These are phyloP conservation scores for Meyerozyma sp. DNA, from an alignment of 1,139 yeast species.

Conservation along the genomic window DNA sequence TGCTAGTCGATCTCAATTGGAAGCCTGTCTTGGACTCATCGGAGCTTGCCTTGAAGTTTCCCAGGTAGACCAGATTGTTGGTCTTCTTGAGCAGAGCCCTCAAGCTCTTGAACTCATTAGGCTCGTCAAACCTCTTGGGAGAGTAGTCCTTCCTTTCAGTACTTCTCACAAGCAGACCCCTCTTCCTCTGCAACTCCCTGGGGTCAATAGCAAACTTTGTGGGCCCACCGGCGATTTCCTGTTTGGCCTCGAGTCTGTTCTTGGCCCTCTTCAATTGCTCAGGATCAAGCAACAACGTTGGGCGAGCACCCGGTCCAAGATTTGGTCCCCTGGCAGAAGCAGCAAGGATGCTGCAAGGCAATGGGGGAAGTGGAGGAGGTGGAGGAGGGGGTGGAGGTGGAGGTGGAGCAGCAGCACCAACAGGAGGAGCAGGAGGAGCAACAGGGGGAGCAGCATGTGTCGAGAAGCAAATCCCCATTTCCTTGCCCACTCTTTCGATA, in stretches of 20 bases:
- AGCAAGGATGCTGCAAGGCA: not conserved
- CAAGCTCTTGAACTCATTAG: not conserved
- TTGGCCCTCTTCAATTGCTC: not conserved
- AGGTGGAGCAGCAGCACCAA: not conserved
- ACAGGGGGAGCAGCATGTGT: not conserved
- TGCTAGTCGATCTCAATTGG: not conserved
- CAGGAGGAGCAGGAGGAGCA: not conserved
- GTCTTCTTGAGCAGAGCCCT: not conserved
- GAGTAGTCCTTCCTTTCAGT: not conserved
- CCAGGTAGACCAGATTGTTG: not conserved
- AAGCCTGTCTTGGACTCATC: not conserved
- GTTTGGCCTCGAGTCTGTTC: not conserved
- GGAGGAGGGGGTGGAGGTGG: not conserved
- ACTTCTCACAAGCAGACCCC: not conserved
- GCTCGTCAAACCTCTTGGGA: not conserved
- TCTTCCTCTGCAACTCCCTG: not conserved
- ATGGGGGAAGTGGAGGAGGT: not conserved
- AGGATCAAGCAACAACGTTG: not conserved
- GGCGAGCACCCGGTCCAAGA: not conserved
- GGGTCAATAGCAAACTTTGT: not conserved
- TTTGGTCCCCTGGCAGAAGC: not conserved
- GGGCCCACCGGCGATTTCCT: not conserved
- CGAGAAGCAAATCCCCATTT: not conserved
- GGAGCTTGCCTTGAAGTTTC: not conserved
- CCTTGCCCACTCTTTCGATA: not conserved